Evolutionary conservation across 768 basidiomycete genomes (phyloP).

Genomic region (Mrakia blollopis): DNA sequence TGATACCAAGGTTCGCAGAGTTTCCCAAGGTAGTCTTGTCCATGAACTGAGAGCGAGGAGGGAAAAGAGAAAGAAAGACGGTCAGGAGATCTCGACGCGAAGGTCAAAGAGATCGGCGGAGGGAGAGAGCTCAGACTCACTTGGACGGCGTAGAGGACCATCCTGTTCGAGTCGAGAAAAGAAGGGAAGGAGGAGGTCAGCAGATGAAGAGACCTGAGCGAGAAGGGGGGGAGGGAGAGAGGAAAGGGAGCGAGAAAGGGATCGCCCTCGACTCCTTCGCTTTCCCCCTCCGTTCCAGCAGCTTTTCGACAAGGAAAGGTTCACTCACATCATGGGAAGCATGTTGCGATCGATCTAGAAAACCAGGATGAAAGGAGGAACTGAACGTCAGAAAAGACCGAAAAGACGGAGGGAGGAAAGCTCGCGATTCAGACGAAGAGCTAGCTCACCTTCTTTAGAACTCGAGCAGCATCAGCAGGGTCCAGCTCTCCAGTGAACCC

Average conservation of each 20-base stretch:
- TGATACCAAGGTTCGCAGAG: slow-evolving; percentile 38
- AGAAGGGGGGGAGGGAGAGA: too few species aligned
- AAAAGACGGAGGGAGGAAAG: background rate
- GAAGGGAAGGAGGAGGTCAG: background rate
- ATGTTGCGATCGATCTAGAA: slow-evolving; percentile 36
- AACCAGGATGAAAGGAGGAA: too few species aligned
- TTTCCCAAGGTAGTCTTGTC: slow-evolving; percentile 39
- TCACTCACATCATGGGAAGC: slow-evolving; percentile 30
- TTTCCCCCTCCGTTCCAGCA: background rate
- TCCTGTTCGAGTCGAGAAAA: background rate
- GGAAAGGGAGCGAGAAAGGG: too few species aligned
- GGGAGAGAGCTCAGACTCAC: background rate
- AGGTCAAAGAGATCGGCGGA: background rate
- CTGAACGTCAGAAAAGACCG: background rate
- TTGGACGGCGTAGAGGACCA: slow-evolving; percentile 33
- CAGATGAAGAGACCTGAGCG: background rate
- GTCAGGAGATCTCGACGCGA: background rate
- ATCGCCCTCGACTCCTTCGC: background rate
- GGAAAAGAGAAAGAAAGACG: background rate
- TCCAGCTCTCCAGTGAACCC: slow-evolving; percentile 37
- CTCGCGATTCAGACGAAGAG: too few species aligned
- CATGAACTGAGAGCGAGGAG: slow-evolving; percentile 29
- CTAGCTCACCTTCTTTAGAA: slow-evolving; percentile 31
- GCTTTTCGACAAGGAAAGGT: background rate
- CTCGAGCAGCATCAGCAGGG: slow-evolving; percentile 32